Base-by-base conservation (phyloP, 441 rosid species). In the Aquilaria agallochum region DNA sequence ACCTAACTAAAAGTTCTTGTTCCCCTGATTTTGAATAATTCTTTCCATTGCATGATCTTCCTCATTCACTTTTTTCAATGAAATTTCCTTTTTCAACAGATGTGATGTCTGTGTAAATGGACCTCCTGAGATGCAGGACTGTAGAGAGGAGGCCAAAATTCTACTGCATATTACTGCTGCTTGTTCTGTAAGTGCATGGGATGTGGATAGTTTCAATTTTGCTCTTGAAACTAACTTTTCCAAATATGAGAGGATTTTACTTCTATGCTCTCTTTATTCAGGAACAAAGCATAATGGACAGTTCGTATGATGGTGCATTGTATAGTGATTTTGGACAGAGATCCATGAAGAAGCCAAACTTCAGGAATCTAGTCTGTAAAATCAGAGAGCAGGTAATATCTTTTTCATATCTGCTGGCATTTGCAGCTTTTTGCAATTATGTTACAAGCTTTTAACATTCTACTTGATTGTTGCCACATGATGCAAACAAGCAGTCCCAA, bases 51-150 rank as follows among this genome's bases (percentile, higher is more conserved):
- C 14, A 9, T 32, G 8, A 6, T 55, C 44, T 42, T 20, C 27
- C n/a, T 62, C 9, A 32, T 60, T 66, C 42, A 49, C 31, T 31
- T 63, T 27, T 53, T 44, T 31, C 27, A 56, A 34, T 57, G 51
- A 31, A 53, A 51, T 50, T 72, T 34, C 45, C 54, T 59, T 61
- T 63, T 50, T 59, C 66, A 36, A 36, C 85, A 90, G 97, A 81
- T 93, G 98, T 56, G 98, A 93, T 71, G 78, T 84, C 60, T 93
- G 98, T 69, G 77, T 72, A 58, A 36, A 74, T 47, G 96, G 92
- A 65, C 83, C 94, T 58, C 92, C 97, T 30, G 69, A 78, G 60
- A 74, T 56, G 77, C 80, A 79, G 64, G 76, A 90, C 72, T 64
- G 85, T 70, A 82, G 71, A 75, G 94, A 85, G 76, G 92, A 90